phyloP scores from a whole-genome alignment of 345 rosid genomes.

The Gossypium ekmanianum region DNA sequence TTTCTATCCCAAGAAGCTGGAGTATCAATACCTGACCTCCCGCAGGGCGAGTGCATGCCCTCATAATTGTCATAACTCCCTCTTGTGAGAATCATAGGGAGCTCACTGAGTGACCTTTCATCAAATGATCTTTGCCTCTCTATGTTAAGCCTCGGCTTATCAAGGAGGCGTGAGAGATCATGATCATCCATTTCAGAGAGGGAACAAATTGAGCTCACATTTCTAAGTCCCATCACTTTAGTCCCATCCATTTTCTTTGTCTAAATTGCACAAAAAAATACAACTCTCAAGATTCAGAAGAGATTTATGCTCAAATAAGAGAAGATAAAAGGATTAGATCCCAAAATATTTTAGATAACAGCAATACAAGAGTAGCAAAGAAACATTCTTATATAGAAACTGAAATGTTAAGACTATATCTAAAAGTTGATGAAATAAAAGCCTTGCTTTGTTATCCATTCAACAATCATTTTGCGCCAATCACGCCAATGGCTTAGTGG shows the following conservation, averaged over 20 bases:
- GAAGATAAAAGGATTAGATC: background rate
- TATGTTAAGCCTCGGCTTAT: slow-evolving; percentile 1
- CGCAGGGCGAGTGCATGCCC: background rate
- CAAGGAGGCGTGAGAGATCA: background rate
- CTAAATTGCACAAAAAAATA: background rate
- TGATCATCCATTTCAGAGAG: background rate
- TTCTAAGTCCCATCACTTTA: background rate
- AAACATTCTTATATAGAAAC: background rate
- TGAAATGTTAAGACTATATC: background rate
- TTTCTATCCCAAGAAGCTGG: background rate
- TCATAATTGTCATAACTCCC: background rate
- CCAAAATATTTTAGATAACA: background rate
- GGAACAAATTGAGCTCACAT: background rate
- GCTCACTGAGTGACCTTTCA: background rate
- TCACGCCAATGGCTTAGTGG: no score
- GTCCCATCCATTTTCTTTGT: background rate
- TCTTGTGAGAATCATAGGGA: background rate
- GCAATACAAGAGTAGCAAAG: background rate
- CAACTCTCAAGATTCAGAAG: background rate
- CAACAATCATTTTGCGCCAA: background rate
- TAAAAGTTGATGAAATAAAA: background rate
- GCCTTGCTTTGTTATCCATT: background rate
- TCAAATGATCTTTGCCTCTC: slow-evolving; percentile 10
- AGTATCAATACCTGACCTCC: background rate
- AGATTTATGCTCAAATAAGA: no score